Percentiles rank a stretch among this genome's conserved stretches.
Conservation (phyloP, 2,329 filamentous ascomycete genomes). For the Stagonosporopsis vannaccii region DNA sequence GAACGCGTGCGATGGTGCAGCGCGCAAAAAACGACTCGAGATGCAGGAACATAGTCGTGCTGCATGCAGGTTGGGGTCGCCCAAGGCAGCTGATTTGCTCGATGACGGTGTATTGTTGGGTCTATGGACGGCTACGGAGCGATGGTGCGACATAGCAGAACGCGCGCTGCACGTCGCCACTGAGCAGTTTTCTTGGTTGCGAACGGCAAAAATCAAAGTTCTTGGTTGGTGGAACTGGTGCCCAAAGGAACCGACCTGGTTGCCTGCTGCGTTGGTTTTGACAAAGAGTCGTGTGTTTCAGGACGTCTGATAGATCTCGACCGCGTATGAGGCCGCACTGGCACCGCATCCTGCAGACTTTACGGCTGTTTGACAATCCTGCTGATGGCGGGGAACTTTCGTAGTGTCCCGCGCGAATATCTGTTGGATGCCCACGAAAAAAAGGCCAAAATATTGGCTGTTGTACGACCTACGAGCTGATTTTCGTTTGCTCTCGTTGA, state of each 20-base stretch:
- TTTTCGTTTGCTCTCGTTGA: slow-evolving; percentile 13
- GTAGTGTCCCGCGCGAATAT: slow-evolving; percentile 9
- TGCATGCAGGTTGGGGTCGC: slow-evolving; percentile 17
- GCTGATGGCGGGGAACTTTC: slow-evolving; percentile 13
- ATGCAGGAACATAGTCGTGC: slow-evolving; percentile 41
- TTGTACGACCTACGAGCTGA: slow-evolving; percentile 8
- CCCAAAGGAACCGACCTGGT: slow-evolving; percentile 13
- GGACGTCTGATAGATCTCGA: slow-evolving; percentile 6
- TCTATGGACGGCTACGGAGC: slow-evolving; percentile 29
- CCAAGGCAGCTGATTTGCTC: slow-evolving; percentile 44
- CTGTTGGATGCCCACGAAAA: slow-evolving; percentile 16
- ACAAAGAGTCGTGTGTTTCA: slow-evolving; percentile 36
- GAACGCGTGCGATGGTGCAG: slow-evolving; percentile 23
- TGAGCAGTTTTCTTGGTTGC: slow-evolving; percentile 12
- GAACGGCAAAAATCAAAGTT: slow-evolving; percentile 5
- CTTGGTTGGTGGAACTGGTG: slow-evolving; percentile 32
- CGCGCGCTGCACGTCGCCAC: slow-evolving; percentile 37
- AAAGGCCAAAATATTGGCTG: slow-evolving; percentile 3
- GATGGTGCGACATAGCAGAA: slow-evolving; percentile 46
- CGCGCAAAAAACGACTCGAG: slow-evolving; percentile 25
- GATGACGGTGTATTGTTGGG: slow-evolving; percentile 28
- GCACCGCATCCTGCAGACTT: slow-evolving; percentile 22
- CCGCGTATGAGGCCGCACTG: slow-evolving; percentile 16
- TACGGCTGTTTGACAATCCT: slow-evolving; percentile 22
- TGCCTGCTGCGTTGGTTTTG: slow-evolving; percentile 15